Evolutionary conservation across 129 eudicot genomes (phyloP).

Genomic region (Flaveria ramosissima): DNA sequence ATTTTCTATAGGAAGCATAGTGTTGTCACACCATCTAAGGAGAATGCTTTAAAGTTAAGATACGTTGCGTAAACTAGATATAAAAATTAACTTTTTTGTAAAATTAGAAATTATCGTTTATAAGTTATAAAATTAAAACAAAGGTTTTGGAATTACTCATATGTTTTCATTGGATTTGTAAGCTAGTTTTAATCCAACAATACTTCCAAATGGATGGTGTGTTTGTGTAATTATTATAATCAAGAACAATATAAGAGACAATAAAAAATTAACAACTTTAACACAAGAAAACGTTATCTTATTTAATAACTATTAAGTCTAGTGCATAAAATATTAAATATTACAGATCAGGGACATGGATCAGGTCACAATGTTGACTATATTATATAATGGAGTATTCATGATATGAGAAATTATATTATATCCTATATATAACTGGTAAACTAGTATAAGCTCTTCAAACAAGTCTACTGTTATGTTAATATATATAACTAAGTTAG

Average conservation of each 20-base stretch:
- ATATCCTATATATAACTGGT: too few relatives aligned
- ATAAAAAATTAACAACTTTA: background rate
- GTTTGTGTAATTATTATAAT: background rate
- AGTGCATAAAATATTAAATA: conserved; percentile 9
- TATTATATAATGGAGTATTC: background rate
- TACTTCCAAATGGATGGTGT: conserved; percentile 17
- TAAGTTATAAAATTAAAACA: background rate
- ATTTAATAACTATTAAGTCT: background rate
- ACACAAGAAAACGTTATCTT: background rate
- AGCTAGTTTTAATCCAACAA: conserved; percentile 9
- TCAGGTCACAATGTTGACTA: conserved; percentile 13
- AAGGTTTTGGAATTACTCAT: conserved; percentile 10
- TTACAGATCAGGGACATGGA: conserved; percentile 13
- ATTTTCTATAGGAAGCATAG: background rate
- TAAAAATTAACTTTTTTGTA: background rate
- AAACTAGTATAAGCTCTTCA: too few relatives aligned
- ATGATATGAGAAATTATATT: background rate
- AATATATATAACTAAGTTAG: too few relatives aligned
- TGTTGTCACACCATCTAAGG: background rate
- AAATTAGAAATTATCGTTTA: background rate
- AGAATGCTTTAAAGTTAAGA: background rate
- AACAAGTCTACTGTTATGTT: too few relatives aligned
- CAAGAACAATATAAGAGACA: background rate
- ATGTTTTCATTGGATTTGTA: conserved; percentile 13
- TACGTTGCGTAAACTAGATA: background rate